Base-by-base conservation (phyloP, 257 asterid species). In the Primulina eburnea region DNA sequence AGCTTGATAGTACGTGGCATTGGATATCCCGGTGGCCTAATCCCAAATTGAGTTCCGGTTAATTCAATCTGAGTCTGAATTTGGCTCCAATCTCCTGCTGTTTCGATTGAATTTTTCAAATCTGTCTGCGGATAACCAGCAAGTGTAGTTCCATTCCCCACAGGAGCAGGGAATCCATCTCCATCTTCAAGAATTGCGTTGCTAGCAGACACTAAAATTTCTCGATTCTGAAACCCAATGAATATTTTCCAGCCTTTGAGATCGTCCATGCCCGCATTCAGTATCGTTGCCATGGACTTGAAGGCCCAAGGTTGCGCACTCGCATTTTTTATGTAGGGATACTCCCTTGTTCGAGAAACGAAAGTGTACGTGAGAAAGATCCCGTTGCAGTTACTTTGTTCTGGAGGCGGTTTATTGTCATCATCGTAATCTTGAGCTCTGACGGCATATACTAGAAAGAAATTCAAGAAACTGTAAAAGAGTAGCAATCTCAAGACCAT, bases 71-170 rank as follows among this genome's bases (percentile, higher is more conserved):
- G 73, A 0, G 68, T 84, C 74, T 79, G 84, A 58, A 82, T 83
- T 66, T 86, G 85, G 1, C 73, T 37, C 10, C 72, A 56, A 73
- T 86, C 91, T 6, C 91, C 91, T 0, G 90, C 89, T 0, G 92
- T 86, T 3, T 80, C 86, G 14, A 89, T 82, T 3, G 93, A 83
- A 1, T 90, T 85, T 67, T 79, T 79, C 71, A 86, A 75, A 79
- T 89, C 88, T 1, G 86, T n/a, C 75, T 73, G 75, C 14, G 89
- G 91, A 76, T 78, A 80, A 26, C 92, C 90, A 0, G 84, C 78
- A 8, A 89, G 77, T 7, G 78, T 26, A 2, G 90, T 86, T 21
- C 90, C 96, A 16, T 85, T 85, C 63, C 82, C 81, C 2, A 77
- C 83, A 7, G 77, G 62, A 55, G 79, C 80, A 0, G 86, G 84